These are phyloP conservation scores for Magnusiomyces ingens DNA, from an alignment of 1,139 yeast species.

Conservation along the genomic window DNA sequence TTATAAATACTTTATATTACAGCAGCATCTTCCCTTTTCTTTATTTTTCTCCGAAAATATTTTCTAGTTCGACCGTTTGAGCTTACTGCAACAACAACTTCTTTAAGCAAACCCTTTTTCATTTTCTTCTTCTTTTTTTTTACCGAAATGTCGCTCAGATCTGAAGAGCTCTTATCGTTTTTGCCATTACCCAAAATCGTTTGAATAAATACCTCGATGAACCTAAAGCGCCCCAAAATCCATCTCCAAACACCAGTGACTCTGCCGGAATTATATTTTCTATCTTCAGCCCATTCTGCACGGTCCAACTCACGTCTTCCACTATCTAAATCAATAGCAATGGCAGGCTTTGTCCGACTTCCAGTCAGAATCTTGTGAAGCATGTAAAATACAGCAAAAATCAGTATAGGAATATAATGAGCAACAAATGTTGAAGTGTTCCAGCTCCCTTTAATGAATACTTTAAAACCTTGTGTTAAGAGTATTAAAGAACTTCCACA, in stretches of 20 bases:
- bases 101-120: not conserved
- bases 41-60: no score
- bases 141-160: not conserved
- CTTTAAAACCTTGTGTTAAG: slow-evolving; percentile 59
- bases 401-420: slow-evolving; percentile 56
- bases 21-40: no score
- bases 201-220: not conserved
- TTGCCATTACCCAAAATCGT: not conserved
- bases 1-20: no score
- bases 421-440: slow-evolving; percentile 57
- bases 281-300: slow-evolving; percentile 35
- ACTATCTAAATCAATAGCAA: slow-evolving; percentile 64
- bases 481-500: slow-evolving; percentile 50
- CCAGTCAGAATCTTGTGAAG: slow-evolving; percentile 52
- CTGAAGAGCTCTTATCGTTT: not conserved
- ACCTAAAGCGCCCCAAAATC: slow-evolving; percentile 6
- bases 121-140: not conserved
- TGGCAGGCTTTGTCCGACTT: slow-evolving; percentile 46
- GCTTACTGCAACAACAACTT: no score
- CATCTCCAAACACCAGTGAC: slow-evolving; percentile 2
- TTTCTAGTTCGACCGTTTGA: no score
- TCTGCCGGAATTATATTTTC: slow-evolving; percentile 23
- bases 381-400: slow-evolving; percentile 48
- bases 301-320: slow-evolving; percentile 59
- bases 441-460: slow-evolving; percentile 58